Base-by-base conservation (phyloP, 2,329 filamentous ascomycete genomes). In the Aspergillus tanneri region DNA sequence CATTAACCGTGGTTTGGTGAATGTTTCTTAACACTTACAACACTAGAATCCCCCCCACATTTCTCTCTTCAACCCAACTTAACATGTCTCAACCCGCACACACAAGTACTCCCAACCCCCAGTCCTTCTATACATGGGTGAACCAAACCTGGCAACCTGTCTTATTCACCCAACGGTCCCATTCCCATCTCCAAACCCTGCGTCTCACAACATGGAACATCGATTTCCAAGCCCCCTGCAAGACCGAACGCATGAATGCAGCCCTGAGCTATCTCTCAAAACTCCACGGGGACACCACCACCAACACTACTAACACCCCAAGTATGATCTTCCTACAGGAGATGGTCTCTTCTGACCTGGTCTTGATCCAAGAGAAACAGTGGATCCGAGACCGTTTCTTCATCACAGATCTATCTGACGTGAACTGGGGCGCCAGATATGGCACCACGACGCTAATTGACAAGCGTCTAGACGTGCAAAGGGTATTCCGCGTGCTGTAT, bases 371-470 rank as follows among this genome's bases (percentile, higher is more conserved):
- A 19, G 47, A 63, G 2, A 66, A 72, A 12, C 53, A 64, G 2
- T 83, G 79, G 78, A 59, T 83, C 11, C 72, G 67, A 19, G 55
- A 71, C 5, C 58, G 54, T 3, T 83, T 81, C 61, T 62, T 71
- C 49, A 52, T 81, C 8, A 80, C 77, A 0, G 79, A 83, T 36
- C 8, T 74, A 3, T 68, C 72, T 32, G 52, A 58, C 0, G 57
- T 57, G 2, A 65, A 72, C 45, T 82, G 79, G 79, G 67, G 65
- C 2, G 61, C 61, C 4, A 54, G 67, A 21, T 83, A 82, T 51
- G 80, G 80, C 4, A 83, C 80, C 0, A 72, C 68, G 5, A 80
- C 72, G 1, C 69, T 83, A 9, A 54, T 83, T 1, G 77, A 80
- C 47, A 65, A 64, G n/a, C 65, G 72, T 2, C 57, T 82, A 4